Conservation (phyloP, 768 basidiomycete species). For the Psilocybe cubensis region DNA sequence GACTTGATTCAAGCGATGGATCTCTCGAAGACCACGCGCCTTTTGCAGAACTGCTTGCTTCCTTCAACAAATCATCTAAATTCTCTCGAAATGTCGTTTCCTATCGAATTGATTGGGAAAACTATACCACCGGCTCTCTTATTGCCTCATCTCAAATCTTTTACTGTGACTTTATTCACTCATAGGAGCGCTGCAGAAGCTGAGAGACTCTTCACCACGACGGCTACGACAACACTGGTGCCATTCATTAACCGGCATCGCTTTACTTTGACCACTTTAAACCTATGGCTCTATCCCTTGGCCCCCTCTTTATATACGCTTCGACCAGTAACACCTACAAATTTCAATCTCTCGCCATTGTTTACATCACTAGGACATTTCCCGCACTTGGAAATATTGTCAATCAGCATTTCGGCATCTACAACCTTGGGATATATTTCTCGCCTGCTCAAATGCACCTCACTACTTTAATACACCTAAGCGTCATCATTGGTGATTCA, state of each 20-base stretch:
- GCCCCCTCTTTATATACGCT: background rate
- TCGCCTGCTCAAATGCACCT: background rate
- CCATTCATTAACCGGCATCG: constrained; percentile 1
- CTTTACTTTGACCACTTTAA: background rate
- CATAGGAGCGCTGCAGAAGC: background rate
- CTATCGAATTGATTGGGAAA: background rate
- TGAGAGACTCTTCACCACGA: background rate
- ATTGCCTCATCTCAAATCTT: background rate
- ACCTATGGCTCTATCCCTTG: background rate
- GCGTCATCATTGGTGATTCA: background rate
- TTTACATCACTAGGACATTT: background rate
- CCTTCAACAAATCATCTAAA: background rate
- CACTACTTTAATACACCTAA: background rate
- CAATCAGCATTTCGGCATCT: background rate
- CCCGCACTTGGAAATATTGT: background rate
- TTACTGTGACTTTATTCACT: background rate
- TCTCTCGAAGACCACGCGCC: background rate
- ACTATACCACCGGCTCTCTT: background rate
- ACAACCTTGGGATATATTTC: background rate
- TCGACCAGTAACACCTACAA: background rate
- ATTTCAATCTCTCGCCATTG: background rate
- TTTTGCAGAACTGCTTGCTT: background rate
- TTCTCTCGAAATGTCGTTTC: background rate
- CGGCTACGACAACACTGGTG: background rate
- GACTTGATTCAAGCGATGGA: too few species aligned